A percentile compares a stretch with the other conserved stretches of the same genome.
Evolutionary conservation across 108 stramenopile genomes (phyloP).

Genomic region (Nitzschia sp.): DNA sequence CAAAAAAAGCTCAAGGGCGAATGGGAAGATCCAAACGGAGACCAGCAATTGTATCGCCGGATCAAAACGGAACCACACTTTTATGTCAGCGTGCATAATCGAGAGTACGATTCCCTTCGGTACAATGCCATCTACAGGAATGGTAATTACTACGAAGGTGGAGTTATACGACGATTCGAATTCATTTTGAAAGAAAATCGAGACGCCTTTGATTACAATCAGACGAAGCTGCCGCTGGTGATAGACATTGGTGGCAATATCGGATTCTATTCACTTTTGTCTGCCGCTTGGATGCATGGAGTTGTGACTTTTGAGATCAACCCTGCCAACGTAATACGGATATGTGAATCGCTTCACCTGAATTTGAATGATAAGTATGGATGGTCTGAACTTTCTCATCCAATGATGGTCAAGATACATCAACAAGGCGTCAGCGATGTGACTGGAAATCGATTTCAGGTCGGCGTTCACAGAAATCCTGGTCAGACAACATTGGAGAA

Average conservation of each 20-base stretch:
- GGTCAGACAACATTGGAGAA: not conserved
- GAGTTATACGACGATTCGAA: not conserved
- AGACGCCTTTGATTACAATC: not conserved
- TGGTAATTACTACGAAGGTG: constrained; percentile 13
- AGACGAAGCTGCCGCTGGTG: not conserved
- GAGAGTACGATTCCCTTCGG: not conserved
- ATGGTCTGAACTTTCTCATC: not conserved
- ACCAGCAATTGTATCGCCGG: not conserved
- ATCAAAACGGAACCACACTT: constrained; percentile 3
- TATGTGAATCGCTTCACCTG: constrained; percentile 34
- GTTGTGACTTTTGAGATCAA: constrained; percentile 39
- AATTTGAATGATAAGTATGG: constrained; percentile 23
- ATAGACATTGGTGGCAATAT: constrained; percentile 48
- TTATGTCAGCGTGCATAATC: not conserved
- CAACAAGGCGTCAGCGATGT: not conserved
- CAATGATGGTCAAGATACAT: not conserved
- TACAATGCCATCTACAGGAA: not conserved
- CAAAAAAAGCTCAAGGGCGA: not conserved
- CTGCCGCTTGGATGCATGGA: not conserved
- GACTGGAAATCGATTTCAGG: not conserved
- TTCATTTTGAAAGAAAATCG: not conserved
- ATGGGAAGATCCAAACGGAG: constrained; percentile 4
- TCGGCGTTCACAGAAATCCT: not conserved
- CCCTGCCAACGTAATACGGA: constrained; percentile 15
- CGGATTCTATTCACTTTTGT: constrained; percentile 32